phyloP scores from a whole-genome alignment of 306 rosid genomes.

The Rosa multiflora region DNA sequence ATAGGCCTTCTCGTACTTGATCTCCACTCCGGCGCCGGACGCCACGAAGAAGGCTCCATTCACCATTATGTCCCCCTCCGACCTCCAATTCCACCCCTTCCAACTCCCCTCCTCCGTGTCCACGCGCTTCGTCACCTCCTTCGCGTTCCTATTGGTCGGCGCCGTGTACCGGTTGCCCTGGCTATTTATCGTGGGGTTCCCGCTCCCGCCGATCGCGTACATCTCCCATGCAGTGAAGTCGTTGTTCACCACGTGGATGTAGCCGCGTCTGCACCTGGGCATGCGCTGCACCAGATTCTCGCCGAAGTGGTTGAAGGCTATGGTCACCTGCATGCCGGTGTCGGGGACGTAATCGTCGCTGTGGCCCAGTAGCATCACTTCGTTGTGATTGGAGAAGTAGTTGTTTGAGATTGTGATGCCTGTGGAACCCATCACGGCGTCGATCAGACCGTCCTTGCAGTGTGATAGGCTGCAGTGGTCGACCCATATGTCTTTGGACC shows the following conservation, averaged over 20 bases:
- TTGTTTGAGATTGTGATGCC: slow-evolving; percentile 83
- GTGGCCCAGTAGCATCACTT: slow-evolving; percentile 87
- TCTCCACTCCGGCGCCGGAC: slow-evolving; percentile 49
- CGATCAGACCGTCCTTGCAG: slow-evolving; percentile 85
- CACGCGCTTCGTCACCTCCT: slow-evolving; percentile 80
- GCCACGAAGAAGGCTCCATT: slow-evolving; percentile 79
- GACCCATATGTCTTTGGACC: slow-evolving; percentile 72
- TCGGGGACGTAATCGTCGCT: slow-evolving; percentile 69
- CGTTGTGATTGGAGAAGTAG: slow-evolving; percentile 76
- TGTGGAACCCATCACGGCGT: slow-evolving; percentile 89
- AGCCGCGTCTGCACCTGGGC: slow-evolving; percentile 87
- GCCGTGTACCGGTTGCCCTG: slow-evolving; percentile 79
- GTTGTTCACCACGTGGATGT: slow-evolving; percentile 84
- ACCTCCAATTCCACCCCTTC: slow-evolving; percentile 80
- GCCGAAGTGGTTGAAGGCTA: slow-evolving; percentile 91
- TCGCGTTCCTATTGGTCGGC: slow-evolving; percentile 53
- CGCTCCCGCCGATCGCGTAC: slow-evolving; percentile 95
- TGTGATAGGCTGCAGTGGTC: slow-evolving; percentile 82
- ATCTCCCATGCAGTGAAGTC: slow-evolving; percentile 86
- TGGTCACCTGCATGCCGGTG: slow-evolving; percentile 81
- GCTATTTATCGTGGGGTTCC: slow-evolving; percentile 72
- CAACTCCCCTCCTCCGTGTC: slow-evolving; percentile 54
- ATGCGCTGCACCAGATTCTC: slow-evolving; percentile 75
- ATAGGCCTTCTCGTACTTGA: slow-evolving; percentile 60
- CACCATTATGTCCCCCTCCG: slow-evolving; percentile 77